Base-by-base conservation (phyloP, 805 yeast species). In the Candida lessepsii region DNA sequence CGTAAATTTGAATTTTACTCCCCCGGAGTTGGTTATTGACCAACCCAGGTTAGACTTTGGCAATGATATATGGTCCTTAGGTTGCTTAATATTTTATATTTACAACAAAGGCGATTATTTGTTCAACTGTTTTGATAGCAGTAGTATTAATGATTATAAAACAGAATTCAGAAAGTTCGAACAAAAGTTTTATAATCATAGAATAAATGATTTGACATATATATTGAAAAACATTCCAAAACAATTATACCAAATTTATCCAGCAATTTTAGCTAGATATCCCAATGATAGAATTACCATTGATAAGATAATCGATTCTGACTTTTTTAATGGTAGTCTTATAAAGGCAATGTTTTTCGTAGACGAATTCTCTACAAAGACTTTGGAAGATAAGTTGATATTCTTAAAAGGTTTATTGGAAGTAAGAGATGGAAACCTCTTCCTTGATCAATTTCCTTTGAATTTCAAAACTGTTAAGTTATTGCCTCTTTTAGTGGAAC, bases 31-130 rank as follows among this genome's bases (percentile, higher is more conserved):
- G 24, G 68, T 90, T 1, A 51, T 83, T 5, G 88, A 86, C 40
- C 71, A 74, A 16, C 57, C 48, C 42, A 58, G 56, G 37, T 65
- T 87, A 3, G 79, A 77, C 24, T 76, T 77, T 24, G 78, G 79
- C 14, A 81, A 85, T 53, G 99, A 93, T 57, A 75, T 86, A 26
- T 93, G 90, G 71, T 79, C 96, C 0, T 54, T 93, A 9, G 98
- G 95, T 1, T 73, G 86, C 49, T 57, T 93, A 41, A 79, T 89
- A 2, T 83, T 74, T 56, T 81, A 78, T 48, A 60, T 90, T 3
- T 90, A 86, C 60, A 76, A 79, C 48, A 44, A 57, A n/a, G 72
- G 74, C 9, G 76, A 75, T 13, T 61, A 67, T 5, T 69, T 69
- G 41, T 54, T 70, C 27, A 58, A 52, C 32, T 65, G 70, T 41